These are phyloP conservation scores for Saccharomyces hybrid DNA, from an alignment of 1,139 yeast species.

Conservation along the genomic window DNA sequence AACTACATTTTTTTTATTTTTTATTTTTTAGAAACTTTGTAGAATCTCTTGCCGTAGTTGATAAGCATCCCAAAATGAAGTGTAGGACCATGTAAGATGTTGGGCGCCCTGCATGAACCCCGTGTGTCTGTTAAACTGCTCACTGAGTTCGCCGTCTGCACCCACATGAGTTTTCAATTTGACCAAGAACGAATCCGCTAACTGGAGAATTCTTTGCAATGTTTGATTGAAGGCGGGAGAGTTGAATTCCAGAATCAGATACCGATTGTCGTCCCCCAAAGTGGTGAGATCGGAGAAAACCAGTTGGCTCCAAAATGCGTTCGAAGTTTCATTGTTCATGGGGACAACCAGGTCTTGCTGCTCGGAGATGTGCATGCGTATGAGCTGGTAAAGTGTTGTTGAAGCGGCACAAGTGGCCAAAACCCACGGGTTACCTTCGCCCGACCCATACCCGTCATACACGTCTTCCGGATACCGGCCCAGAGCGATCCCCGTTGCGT, in stretches of 20 bases:
- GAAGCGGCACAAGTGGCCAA: constrained; percentile 78
- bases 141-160: constrained; percentile 71
- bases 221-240: constrained; percentile 42
- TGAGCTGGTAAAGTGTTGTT: constrained; percentile 35
- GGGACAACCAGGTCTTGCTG: constrained; percentile 33
- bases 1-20: too few relatives aligned
- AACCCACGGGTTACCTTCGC: constrained; percentile 95
- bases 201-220: constrained; percentile 41
- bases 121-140: constrained; percentile 72
- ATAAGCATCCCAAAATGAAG: constrained; percentile 65
- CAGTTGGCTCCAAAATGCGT: constrained; percentile 15
- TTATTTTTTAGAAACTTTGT: not conserved
- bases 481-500: constrained; percentile 54
- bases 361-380: constrained; percentile 31
- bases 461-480: constrained; percentile 94
- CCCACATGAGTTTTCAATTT: constrained; percentile 68
- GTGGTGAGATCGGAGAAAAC: not conserved
- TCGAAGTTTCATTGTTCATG: constrained; percentile 24
- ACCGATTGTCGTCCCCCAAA: constrained; percentile 10
- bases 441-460: constrained; percentile 68
- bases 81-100: constrained; percentile 87
- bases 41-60: constrained; percentile 49
- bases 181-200: constrained; percentile 71
- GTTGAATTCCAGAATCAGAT: constrained; percentile 37
- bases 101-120: constrained; percentile 88